Evolutionary conservation across 1,284 basidiomycete genomes (phyloP), one percentile per base, ranked within the genome.

Genomic region (Sporisorium graminicola): DNA sequence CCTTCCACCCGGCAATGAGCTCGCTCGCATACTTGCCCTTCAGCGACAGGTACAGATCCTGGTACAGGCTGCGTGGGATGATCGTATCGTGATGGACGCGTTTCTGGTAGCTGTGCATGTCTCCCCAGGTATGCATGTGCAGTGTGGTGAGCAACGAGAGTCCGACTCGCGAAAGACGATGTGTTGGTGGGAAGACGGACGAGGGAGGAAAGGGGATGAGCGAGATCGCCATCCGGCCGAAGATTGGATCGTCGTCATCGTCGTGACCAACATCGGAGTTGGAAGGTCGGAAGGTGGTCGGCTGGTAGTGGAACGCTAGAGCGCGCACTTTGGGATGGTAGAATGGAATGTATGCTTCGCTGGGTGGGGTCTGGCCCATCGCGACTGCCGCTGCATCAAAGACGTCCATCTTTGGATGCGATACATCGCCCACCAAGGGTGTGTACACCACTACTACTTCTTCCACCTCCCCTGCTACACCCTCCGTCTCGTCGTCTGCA

Each of bases 11-110:
- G 0, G 31, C 47, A 16, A 82, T 77, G 3, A 85, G 60, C 1
- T 57, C 35, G 5, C 55, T 14, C 0, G 79, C 92, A 86, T 97
- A 91, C 24, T 92, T 88, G 73, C 93, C 92, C 62, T 95, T 91
- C 88, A 98, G 91, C 1, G 90, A 79, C 35, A 95, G 89, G 80
- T 98, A 99, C 5, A 95, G 86, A 84, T 98, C 95, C 79, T 97
- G 95, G 81, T 95, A 98, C 5, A 87, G 85, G 59, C 94, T 92
- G 24, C 92, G 88, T 0, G 91, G 89, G 4, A 97, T 89, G 18
- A 98, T 80, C 16, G 90, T 88, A 85, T 98, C 95, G 82, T 98
- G 96, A 9, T 89, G 82, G 0, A 95, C 92, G 1, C 94, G 90
- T 84, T 98, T 98, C 84, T 90, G 89, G 87, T 97, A 98, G 53